Percentiles rank a stretch among this genome's conserved stretches.
These are phyloP conservation scores for Alternaria infectoria DNA, from an alignment of 2,329 filamentous ascomycete genomes.

Conservation along the genomic window DNA sequence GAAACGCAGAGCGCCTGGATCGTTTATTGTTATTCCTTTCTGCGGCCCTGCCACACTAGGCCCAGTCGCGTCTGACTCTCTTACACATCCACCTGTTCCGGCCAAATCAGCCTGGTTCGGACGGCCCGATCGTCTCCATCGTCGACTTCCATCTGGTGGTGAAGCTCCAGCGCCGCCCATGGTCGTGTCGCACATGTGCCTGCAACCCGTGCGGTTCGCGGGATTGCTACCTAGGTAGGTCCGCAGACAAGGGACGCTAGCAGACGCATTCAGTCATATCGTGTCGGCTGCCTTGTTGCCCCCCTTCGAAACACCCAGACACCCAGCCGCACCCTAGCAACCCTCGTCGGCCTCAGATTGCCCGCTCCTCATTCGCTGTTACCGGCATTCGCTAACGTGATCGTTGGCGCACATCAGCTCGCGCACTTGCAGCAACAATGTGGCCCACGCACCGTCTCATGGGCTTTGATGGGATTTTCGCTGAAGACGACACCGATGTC, in stretches of 20 bases:
- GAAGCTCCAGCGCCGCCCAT: conserved; percentile 1
- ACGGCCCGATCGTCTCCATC: conserved; percentile 20
- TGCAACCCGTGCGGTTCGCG: conserved; percentile 17
- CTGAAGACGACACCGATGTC: background rate
- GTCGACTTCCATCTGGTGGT: background rate
- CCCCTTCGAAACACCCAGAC: conserved; percentile 19
- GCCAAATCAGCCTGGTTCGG: conserved; percentile 31
- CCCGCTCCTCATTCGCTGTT: conserved; percentile 26
- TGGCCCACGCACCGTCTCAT: background rate
- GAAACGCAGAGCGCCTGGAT: conserved; percentile 3
- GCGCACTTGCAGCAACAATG: conserved; percentile 3
- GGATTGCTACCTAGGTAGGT: conserved; percentile 18
- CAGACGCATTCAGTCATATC: conserved; percentile 22
- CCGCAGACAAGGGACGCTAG: conserved; percentile 17
- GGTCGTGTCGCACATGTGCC: conserved; percentile 14
- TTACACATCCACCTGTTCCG: conserved; percentile 22
- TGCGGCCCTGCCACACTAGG: conserved; percentile 12
- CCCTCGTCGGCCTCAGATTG: conserved; percentile 24
- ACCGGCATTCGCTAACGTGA: conserved; percentile 18
- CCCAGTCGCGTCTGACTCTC: conserved; percentile 20
- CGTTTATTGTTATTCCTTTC: conserved; percentile 3
- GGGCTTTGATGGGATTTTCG: background rate
- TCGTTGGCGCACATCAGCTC: conserved; percentile 21
- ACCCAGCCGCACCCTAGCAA: conserved; percentile 16
- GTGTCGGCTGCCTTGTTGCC: conserved; percentile 15